phyloP scores from a whole-genome alignment of 148 eudicot genomes.

The Pouteria glomerata region DNA sequence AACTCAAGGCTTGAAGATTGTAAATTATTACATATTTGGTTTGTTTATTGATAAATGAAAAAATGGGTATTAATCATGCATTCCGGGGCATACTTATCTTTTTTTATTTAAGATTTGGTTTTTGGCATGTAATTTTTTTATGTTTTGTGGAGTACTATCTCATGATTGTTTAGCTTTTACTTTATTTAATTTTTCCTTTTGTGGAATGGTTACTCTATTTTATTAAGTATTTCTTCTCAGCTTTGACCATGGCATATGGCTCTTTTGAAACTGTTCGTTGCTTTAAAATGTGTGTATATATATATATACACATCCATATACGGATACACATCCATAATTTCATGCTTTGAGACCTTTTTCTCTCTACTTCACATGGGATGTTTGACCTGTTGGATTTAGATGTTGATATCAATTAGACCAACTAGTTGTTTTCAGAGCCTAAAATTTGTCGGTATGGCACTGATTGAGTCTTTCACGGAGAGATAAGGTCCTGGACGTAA shows the following conservation, averaged over 20 bases:
- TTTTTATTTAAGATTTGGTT: not conserved
- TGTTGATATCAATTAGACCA: no score
- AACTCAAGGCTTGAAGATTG: constrained; percentile 1
- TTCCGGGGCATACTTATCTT: not conserved
- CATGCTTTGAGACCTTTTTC: not conserved
- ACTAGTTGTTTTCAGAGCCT: no score
- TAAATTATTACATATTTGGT: not conserved
- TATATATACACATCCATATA: not conserved
- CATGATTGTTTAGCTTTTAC: not conserved
- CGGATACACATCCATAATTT: not conserved
- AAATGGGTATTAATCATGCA: not conserved
- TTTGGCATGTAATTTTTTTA: not conserved
- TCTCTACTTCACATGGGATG: constrained; percentile 4
- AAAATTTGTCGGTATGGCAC: no score
- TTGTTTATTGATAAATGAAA: not conserved
- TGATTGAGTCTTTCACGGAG: no score
- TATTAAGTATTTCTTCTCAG: not conserved
- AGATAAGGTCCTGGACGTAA: no score
- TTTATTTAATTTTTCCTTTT: not conserved
- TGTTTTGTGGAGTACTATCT: not conserved
- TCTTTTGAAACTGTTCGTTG: not conserved
- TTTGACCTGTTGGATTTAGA: no score
- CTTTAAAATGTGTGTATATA: no score
- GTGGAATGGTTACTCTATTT: no score
- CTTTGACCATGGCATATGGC: constrained; percentile 4